Evolutionary conservation across 2,329 filamentous ascomycete species (phyloP).

Genomic region (Claviceps lovelessii): DNA sequence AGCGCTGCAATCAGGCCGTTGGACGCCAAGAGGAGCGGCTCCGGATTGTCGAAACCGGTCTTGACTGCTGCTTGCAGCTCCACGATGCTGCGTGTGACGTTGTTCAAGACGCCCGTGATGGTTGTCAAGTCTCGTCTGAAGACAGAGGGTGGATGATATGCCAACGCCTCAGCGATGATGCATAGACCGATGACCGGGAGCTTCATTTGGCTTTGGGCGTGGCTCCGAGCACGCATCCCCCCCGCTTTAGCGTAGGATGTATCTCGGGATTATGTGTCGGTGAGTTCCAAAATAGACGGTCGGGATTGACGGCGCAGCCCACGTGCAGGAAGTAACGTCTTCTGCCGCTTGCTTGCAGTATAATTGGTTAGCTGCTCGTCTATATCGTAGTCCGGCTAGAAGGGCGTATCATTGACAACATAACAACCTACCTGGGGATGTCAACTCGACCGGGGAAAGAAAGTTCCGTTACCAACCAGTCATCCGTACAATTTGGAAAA

Average conservation of each 20-base stretch:
- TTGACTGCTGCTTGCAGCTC: not conserved
- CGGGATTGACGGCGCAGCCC: not conserved
- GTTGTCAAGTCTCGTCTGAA: not conserved
- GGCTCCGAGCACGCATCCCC: not conserved
- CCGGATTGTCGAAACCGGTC: not conserved
- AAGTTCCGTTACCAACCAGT: not conserved
- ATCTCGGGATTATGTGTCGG: not conserved
- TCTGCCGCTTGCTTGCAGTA: not conserved
- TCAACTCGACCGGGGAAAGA: not conserved
- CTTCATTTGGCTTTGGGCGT: not conserved
- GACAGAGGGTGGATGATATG: not conserved
- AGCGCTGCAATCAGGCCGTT: not conserved
- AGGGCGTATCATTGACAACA: not conserved
- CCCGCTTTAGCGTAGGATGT: too few species aligned
- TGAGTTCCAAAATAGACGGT: too few species aligned
- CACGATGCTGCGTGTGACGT: not conserved
- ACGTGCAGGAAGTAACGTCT: not conserved
- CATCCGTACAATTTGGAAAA: not conserved
- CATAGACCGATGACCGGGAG: conserved; percentile 8
- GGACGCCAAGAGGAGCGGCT: not conserved
- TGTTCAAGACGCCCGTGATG: not conserved
- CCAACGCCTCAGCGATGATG: not conserved
- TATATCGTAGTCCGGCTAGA: not conserved
- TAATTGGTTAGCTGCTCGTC: not conserved
- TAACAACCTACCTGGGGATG: not conserved